Conservation (phyloP, 306 rosid species). For the Comarum palustre region DNA sequence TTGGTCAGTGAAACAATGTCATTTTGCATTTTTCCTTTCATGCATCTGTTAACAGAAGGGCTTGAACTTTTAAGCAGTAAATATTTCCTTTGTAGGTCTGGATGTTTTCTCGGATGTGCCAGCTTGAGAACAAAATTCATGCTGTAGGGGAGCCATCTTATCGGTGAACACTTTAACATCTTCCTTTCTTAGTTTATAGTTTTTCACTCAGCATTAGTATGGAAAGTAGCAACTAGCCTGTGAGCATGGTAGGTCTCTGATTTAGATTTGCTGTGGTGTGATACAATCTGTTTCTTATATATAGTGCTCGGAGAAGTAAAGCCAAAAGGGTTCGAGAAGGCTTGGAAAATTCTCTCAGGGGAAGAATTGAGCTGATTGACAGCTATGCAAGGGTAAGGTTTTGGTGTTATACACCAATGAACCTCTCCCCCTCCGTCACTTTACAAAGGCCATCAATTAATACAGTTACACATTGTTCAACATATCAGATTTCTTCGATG, state of each 20-base stretch:
- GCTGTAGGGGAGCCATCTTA: constrained; percentile 94
- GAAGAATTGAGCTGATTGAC: constrained; percentile 76
- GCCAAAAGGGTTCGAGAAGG: constrained; percentile 79
- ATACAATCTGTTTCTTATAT: constrained; percentile 16
- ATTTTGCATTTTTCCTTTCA: not conserved
- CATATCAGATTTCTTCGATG: constrained; percentile 79
- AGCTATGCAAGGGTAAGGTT: constrained; percentile 82
- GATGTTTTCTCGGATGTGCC: constrained; percentile 99
- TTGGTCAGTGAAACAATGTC: not conserved
- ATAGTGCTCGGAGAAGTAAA: constrained; percentile 68
- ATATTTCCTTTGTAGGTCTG: constrained; percentile 56
- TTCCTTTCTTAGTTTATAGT: constrained; percentile 18
- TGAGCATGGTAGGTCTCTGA: not conserved
- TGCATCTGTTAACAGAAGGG: not conserved
- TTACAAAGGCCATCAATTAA: constrained; percentile 19
- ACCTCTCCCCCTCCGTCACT: not conserved
- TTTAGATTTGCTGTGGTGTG: constrained; percentile 14
- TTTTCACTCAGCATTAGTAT: constrained; percentile 4
- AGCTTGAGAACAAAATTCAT: constrained; percentile 87
- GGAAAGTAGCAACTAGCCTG: not conserved
- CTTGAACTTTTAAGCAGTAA: not conserved
- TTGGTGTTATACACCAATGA: constrained; percentile 19
- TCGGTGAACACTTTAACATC: constrained; percentile 48
- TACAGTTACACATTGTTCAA: constrained; percentile 15
- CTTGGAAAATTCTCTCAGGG: constrained; percentile 72